Conservation (phyloP, 495 filamentous ascomycete genomes). For the Penicillium bialowiezense region DNA sequence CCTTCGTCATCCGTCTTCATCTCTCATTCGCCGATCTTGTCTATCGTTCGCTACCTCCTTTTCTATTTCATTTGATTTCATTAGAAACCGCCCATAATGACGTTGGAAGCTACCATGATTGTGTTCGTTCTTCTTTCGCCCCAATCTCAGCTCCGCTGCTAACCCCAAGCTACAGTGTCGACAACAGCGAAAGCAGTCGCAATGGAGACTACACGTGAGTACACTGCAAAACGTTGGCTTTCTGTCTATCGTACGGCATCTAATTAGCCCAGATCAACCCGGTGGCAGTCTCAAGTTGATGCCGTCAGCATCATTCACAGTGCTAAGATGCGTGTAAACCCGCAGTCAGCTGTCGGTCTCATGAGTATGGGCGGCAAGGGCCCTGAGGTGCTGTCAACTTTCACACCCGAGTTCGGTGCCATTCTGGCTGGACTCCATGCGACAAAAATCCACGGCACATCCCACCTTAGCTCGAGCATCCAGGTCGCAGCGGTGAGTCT, state of each 20-base stretch:
- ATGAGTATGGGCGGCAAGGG: constrained; percentile 99
- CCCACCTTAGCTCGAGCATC: constrained; percentile 87
- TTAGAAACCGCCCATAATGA: constrained; percentile 53
- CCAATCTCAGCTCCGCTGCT: constrained; percentile 19
- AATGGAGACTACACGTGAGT: constrained; percentile 84
- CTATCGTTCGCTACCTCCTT: constrained; percentile 3
- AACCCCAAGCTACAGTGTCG: constrained; percentile 58
- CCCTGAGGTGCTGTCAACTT: constrained; percentile 91
- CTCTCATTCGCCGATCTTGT: constrained; percentile 10
- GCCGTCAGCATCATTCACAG: constrained; percentile 93
- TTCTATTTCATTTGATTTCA: constrained; percentile 4
- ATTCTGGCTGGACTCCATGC: constrained; percentile 90
- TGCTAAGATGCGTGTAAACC: constrained; percentile 88
- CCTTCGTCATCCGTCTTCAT: constrained; percentile 14
- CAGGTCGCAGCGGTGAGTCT: constrained; percentile 85
- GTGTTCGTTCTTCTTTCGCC: constrained; percentile 47
- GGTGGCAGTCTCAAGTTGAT: constrained; percentile 94
- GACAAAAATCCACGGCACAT: constrained; percentile 86
- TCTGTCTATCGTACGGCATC: constrained; percentile 1
- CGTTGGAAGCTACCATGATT: constrained; percentile 72
- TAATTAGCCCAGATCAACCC: constrained; percentile 62
- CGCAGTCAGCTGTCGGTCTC: constrained; percentile 92
- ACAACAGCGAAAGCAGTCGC: constrained; percentile 96
- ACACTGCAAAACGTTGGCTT: not conserved
- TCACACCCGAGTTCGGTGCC: constrained; percentile 93